Conservation (phyloP, 108 stramenopile genomes). For the Nitzschia sp. region DNA sequence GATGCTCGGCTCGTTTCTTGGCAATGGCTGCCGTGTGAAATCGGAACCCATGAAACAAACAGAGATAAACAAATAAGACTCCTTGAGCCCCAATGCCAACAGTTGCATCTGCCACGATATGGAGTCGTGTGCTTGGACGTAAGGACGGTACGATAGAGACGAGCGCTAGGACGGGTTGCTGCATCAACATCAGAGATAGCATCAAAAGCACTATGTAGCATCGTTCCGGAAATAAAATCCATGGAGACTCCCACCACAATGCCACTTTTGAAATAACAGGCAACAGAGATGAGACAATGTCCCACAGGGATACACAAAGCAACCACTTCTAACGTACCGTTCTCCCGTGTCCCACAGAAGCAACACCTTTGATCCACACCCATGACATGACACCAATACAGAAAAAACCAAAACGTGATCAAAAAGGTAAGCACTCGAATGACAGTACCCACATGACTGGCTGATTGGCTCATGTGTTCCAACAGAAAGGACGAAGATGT, state of each 20-base stretch:
- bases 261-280: neutral
- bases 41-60: conserved; percentile 71
- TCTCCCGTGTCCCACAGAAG: neutral
- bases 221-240: conserved; percentile 77
- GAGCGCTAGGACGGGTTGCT: conserved; percentile 65
- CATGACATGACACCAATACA: conserved; percentile 67
- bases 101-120: conserved; percentile 54
- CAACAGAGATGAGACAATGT: neutral
- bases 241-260: conserved; percentile 75
- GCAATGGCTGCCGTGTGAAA: conserved; percentile 70
- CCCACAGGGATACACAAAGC: neutral
- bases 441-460: conserved; percentile 32
- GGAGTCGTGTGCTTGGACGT: conserved; percentile 39
- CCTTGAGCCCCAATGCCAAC: conserved; percentile 70
- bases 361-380: conserved; percentile 16
- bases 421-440: conserved; percentile 48
- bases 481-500: conserved; percentile 50
- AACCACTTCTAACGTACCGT: neutral
- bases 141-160: conserved; percentile 52
- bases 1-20: conserved; percentile 60
- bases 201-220: conserved; percentile 66
- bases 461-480: conserved; percentile 47
- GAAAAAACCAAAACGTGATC: conserved; percentile 50
- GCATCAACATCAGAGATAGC: conserved; percentile 58
- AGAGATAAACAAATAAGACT: conserved; percentile 70